Evolutionary conservation across 2,329 filamentous ascomycete genomes (phyloP).

Genomic region (Penicillium sp.): DNA sequence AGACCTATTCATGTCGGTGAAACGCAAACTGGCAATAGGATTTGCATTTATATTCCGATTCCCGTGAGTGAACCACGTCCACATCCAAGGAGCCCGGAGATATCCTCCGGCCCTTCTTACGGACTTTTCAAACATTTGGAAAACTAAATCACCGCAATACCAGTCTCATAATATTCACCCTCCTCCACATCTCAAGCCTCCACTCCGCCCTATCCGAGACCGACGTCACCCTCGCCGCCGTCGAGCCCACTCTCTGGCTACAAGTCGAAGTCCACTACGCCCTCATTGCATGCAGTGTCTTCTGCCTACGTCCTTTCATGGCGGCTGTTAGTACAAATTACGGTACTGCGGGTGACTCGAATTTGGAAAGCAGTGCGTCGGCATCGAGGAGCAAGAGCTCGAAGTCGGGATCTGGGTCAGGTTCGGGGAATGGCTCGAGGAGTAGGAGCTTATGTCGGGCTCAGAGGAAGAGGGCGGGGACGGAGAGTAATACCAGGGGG

Average conservation of each 20-base stretch:
- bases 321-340: conserved; percentile 38
- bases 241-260: conserved; percentile 36
- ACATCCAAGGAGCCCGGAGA: no score
- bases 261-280: conserved; percentile 38
- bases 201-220: conserved; percentile 27
- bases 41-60: conserved; percentile 38
- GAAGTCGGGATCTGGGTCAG: conserved; percentile 14
- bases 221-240: conserved; percentile 37
- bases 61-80: conserved; percentile 29
- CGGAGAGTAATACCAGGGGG: background rate
- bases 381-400: conserved; percentile 21
- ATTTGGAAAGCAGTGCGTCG: conserved; percentile 26
- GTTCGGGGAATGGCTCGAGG: conserved; percentile 12
- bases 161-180: conserved; percentile 38
- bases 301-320: conserved; percentile 39
- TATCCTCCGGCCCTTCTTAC: background rate
- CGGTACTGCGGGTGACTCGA: conserved; percentile 33
- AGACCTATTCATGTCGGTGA: conserved; percentile 33
- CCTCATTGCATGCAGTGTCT: conserved; percentile 38
- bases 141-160: conserved; percentile 3
- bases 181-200: conserved; percentile 37
- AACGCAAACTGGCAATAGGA: conserved; percentile 32
- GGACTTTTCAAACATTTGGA: background rate
- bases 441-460: conserved; percentile 9
- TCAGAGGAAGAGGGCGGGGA: conserved; percentile 10